A percentile compares a stretch with the other conserved stretches of the same genome.
Conservation (phyloP, 768 basidiomycete genomes). For the Tulasnella sp. region DNA sequence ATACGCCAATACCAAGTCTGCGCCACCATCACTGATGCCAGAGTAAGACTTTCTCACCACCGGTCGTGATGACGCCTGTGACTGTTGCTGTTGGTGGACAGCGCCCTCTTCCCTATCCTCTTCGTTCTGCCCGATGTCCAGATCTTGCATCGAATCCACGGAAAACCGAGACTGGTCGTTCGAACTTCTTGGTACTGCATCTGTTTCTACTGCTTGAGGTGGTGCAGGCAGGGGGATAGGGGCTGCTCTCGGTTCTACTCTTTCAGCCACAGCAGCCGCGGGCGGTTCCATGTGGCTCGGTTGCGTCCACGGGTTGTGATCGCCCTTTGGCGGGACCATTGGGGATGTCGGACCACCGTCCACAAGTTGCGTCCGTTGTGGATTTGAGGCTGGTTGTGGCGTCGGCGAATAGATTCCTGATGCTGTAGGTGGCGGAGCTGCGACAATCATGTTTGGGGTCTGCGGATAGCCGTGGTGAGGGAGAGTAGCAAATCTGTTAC, state of each 20-base stretch:
- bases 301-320: background rate
- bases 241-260: background rate
- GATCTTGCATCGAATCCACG: no score
- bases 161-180: background rate
- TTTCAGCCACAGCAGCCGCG: background rate
- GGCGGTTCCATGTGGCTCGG: background rate
- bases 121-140: no score
- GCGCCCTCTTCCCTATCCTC: no score
- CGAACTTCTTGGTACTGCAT: background rate
- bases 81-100: background rate
- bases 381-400: background rate
- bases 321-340: constrained; percentile 6
- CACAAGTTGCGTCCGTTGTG: background rate
- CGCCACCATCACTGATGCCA: background rate
- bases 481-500: constrained; percentile 8
- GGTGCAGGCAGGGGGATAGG: background rate
- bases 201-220: background rate
- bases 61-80: background rate
- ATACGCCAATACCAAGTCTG: constrained; percentile 9
- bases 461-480: background rate
- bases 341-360: background rate
- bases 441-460: background rate
- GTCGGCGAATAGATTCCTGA: background rate
- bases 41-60: background rate
- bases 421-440: background rate